Base-by-base conservation (phyloP, 2,329 filamentous ascomycete species). In the Simplicillium sp. region DNA sequence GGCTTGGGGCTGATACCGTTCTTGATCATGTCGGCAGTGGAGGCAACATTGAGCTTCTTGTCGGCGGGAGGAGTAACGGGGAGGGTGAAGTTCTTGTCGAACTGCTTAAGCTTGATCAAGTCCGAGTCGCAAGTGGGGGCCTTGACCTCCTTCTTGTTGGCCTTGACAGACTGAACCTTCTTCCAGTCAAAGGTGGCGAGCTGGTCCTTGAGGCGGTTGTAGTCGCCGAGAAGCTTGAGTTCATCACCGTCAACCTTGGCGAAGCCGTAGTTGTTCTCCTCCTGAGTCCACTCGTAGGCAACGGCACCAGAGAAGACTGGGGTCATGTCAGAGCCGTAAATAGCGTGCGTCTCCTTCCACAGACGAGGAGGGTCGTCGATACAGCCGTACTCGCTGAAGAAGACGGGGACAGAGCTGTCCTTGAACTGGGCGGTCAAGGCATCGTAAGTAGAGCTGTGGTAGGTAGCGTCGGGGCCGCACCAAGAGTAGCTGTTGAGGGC, bases 341-440 rank as follows among this genome's bases (percentile, higher is more conserved):
- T 78, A 46, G 80, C 68, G 41, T 67, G 70, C 11, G 87, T 81
- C 62, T 92, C 86, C 49, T 83, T 82, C 65, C 88, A 92, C 51
- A 79, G 62, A 50, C 86, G 82, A 12, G 83, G 80, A n/a, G 65
- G 58, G 12, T 79, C 76, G 31, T 71, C 67, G 66, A 88, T 90
- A 75, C 86, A 90, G 45, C 86, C 86, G 52, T 73, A 83, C 56
- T 92, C 86, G 48, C 82, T 86, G 69, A 86, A 89, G 71, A 90
- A 90, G 52, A 89, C 71, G 28, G 85, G 85, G 31, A 88, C 73
- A 13, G 80, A 75, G 32, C 73, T 75, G 48, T 70, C 70, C 50
- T 69, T 62, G 67, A 90, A 87, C 57, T 80, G 75, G 2, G 65
- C 57, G 37, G 84, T 77, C 29, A 87, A 67, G 14, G 68, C 63